Evolutionary conservation across 164 flowering plant species (phyloP).

Genomic region (Annona cherimola): DNA sequence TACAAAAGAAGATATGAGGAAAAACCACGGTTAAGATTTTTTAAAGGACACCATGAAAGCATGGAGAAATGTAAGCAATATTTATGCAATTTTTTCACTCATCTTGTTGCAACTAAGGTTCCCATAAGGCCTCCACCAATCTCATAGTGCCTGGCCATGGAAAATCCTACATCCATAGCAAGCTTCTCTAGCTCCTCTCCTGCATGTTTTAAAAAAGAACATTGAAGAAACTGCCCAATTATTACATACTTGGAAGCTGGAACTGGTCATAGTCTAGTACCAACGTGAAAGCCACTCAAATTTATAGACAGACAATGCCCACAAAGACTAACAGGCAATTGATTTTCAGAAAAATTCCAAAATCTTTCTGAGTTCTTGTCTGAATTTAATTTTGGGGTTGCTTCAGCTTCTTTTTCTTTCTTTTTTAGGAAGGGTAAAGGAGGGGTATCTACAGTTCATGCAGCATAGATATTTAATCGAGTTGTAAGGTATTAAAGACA

Average conservation of each 20-base stretch:
- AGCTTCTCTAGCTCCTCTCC: slow-evolving; percentile 79
- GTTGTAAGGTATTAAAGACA: no score
- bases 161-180: slow-evolving; percentile 73
- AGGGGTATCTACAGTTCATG: no score
- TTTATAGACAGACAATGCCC: not conserved
- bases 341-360: not conserved
- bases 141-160: slow-evolving; percentile 62
- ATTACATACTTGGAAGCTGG: not conserved
- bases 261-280: not conserved
- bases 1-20: not conserved
- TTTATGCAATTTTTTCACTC: slow-evolving; percentile 6
- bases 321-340: not conserved
- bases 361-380: not conserved
- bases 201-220: slow-evolving; percentile 16
- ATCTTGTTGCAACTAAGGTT: slow-evolving; percentile 67
- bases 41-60: not conserved
- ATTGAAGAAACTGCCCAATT: not conserved
- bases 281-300: not conserved
- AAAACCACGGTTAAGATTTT: no score
- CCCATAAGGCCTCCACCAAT: slow-evolving; percentile 87
- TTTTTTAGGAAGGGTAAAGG: no score
- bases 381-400: no score
- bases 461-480: no score
- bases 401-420: no score
- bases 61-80: not conserved